These are phyloP conservation scores for Leptomonas seymouri DNA, from an alignment of 208 protist genomes.

Conservation along the genomic window DNA sequence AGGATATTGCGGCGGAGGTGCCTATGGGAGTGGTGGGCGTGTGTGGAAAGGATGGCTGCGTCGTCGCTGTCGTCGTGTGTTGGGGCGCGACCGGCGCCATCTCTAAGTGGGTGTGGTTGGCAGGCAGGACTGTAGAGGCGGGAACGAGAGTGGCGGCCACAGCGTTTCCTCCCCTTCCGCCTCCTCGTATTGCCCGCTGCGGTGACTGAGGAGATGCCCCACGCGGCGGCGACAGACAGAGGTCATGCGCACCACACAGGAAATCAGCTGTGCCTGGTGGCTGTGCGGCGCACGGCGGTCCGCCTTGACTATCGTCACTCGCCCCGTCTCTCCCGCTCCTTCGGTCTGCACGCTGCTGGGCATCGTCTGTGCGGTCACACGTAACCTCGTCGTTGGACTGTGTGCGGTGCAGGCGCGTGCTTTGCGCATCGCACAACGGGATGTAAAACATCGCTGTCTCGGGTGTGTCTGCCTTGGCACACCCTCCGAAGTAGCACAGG, in stretches of 20 bases:
- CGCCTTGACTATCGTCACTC: not conserved
- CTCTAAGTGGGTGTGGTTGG: too few species aligned
- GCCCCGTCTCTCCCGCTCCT: not conserved
- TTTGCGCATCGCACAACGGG: slow-evolving; percentile 23
- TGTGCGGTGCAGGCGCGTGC: not conserved
- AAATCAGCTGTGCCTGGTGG: not conserved
- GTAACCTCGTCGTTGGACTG: not conserved
- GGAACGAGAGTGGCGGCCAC: not conserved
- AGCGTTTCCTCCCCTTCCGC: not conserved
- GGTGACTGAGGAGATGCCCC: not conserved
- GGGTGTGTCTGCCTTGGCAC: slow-evolving; percentile 37
- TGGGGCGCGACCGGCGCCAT: too few species aligned
- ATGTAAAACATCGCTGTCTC: slow-evolving; percentile 63
- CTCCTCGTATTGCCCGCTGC: not conserved
- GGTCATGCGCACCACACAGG: slow-evolving; percentile 7
- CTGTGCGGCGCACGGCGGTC: not conserved
- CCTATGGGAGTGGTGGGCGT: too few species aligned
- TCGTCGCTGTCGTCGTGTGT: too few species aligned
- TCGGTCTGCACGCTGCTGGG: not conserved
- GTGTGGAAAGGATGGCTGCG: too few species aligned
- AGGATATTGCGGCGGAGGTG: too few species aligned
- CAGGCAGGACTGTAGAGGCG: too few species aligned
- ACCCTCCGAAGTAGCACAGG: slow-evolving; percentile 59
- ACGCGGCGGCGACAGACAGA: not conserved
- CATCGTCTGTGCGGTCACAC: not conserved